Conservation (phyloP, 176 grass and related monocot genomes). For the barley (Hordeum vulgare) region MorexV3_pseudomolecules_assembly NC_058522.1:226632657-226633156, state of each 20-base stretch:
- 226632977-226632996: constrained; percentile 87
- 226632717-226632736: constrained; percentile 70
- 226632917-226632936: constrained; percentile 55
- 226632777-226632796: constrained; percentile 35
- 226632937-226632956: constrained; percentile 39
- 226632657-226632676: constrained; percentile 88
- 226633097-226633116: constrained; percentile 13
- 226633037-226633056: constrained; percentile 15
- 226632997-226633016: constrained; percentile 68
- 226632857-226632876: constrained; percentile 70
- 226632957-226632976: constrained; percentile 23
- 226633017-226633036: constrained; percentile 40
- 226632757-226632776: constrained; percentile 34
- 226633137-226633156: constrained; percentile 13
- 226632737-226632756: constrained; percentile 53
- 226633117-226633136: constrained; percentile 34
- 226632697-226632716: constrained; percentile 87
- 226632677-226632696: constrained; percentile 96
- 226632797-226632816: constrained; percentile 21
- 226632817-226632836: constrained; percentile 35
- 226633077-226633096: constrained; percentile 5
- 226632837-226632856: constrained; percentile 55
- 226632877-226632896: constrained; percentile 54
- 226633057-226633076: constrained; percentile 25
- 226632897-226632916: constrained; percentile 23